Evolutionary conservation across 2,329 filamentous ascomycete species (phyloP), one percentile per base, ranked within the genome.

Genomic region (Scytalidium sp.): DNA sequence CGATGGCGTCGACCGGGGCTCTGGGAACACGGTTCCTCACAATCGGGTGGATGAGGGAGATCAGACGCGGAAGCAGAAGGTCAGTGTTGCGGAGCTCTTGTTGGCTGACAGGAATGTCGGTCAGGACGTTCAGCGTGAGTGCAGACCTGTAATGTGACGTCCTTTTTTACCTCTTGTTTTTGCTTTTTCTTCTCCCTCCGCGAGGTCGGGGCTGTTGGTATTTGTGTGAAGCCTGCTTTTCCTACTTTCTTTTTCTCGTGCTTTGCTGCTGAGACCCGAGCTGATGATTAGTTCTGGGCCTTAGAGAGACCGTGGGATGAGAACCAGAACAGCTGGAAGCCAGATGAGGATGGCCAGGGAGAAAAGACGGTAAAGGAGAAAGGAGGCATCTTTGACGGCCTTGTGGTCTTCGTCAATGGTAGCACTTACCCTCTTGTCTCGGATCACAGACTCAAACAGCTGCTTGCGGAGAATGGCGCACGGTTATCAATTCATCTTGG

Each of bases 351-450:
- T 67, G 79, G 79, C 23, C 70, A 70, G 50, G 80, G 73, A 67
- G 70, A 72, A 49, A 65, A 55, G 46, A 59, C 42, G 53, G 65
- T 43, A 54, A 51, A 32, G 55, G 58, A 49, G 25, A 48, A 51
- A 19, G 61, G 50, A 45, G 57, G 56, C 43, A 79, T 95, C 47
- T 92, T 97, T 64, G 70, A 80, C 41, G 81, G 84, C 15, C 76
- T 91, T 19, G 84, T 81, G 46, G 79, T 96, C 60, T 94, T 93
- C 70, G 80, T 97, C 68, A 96, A 96, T 68, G 91, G 91, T 53
- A 92, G 88, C 57, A 96, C 90, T 2, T 79, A 84, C 52, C 91
- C 92, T 1, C 68, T 83, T 20, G 80, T 96, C 54, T 95, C 89
- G 13, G 92, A 97, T 67, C 88, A 96, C 71, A 87, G 82, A 64